Conservation (phyloP, 331 rosid species). For the Saraca asoca region DNA sequence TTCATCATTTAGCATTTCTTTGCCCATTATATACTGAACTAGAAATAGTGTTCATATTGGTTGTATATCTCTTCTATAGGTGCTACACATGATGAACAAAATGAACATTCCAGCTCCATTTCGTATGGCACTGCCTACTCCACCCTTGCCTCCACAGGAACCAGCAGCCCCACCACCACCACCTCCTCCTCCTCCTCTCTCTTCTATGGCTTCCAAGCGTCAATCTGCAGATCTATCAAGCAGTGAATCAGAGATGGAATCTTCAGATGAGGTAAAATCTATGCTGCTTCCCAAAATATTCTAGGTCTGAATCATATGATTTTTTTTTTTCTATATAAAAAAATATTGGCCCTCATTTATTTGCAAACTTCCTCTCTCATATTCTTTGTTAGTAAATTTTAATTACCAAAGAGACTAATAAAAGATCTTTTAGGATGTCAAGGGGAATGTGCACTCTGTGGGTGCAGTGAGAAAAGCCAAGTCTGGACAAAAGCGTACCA, state of each 20-base stretch:
- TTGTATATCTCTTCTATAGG: constrained; percentile 52
- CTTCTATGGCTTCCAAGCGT: constrained; percentile 46
- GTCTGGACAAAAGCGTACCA: constrained; percentile 60
- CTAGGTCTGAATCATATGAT: constrained; percentile 20
- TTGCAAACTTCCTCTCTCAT: too few species aligned
- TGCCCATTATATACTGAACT: constrained; percentile 14
- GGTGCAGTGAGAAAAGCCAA: constrained; percentile 42
- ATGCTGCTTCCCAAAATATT: constrained; percentile 22
- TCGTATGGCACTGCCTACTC: constrained; percentile 93
- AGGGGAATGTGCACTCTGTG: constrained; percentile 31
- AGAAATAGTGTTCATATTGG: constrained; percentile 30
- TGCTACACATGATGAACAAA: constrained; percentile 96
- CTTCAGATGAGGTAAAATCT: constrained; percentile 78
- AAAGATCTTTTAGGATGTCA: constrained; percentile 51
- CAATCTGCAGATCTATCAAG: constrained; percentile 57
- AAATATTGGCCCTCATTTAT: not conserved
- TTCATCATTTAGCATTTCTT: constrained; percentile 25
- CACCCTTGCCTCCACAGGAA: constrained; percentile 82
- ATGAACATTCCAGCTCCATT: constrained; percentile 98
- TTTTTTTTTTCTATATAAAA: too few species aligned
- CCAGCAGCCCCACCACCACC: constrained; percentile 59
- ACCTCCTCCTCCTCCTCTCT: constrained; percentile 45
- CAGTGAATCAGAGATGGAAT: constrained; percentile 93
- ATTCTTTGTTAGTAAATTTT: constrained; percentile 5
- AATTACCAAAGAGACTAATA: constrained; percentile 12